These are phyloP conservation scores for Psophocarpus tetragonolobus DNA, from an alignment of 306 rosid genomes.

Conservation along the genomic window DNA sequence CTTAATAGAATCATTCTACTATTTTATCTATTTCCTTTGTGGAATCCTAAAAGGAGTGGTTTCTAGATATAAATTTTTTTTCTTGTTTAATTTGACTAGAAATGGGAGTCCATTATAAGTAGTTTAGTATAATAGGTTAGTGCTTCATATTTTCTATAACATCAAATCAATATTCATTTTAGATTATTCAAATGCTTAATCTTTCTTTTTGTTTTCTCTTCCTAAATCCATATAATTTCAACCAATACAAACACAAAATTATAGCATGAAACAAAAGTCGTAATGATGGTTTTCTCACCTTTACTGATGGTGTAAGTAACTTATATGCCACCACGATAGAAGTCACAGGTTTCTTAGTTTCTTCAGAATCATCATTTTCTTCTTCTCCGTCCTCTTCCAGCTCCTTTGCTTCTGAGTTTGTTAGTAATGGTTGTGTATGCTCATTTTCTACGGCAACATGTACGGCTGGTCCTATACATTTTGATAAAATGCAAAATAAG, in stretches of 20 bases:
- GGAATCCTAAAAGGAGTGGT: not conserved
- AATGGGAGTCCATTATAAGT: not conserved
- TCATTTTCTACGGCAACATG: slow-evolving; percentile 52
- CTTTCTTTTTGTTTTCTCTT: not conserved
- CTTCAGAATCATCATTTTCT: slow-evolving; percentile 60
- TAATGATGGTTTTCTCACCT: slow-evolving; percentile 43
- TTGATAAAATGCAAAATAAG: slow-evolving; percentile 21
- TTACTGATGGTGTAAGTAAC: slow-evolving; percentile 87
- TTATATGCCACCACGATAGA: slow-evolving; percentile 67
- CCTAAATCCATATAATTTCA: not conserved
- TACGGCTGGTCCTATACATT: slow-evolving; percentile 42
- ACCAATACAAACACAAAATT: not conserved
- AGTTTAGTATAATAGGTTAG: not conserved
- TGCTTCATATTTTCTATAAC: not conserved
- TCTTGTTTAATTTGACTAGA: not conserved
- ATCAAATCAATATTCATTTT: not conserved
- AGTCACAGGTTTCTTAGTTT: slow-evolving; percentile 63
- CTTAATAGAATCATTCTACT: not conserved
- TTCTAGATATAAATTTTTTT: not conserved
- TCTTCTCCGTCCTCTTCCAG: slow-evolving; percentile 46
- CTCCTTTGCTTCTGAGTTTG: slow-evolving; percentile 47
- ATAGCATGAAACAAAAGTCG: not conserved
- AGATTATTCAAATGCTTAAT: not conserved
- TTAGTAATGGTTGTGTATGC: slow-evolving; percentile 59
- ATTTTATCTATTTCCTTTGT: not conserved